Percentiles rank a stretch among this genome's conserved stretches.
Conservation (phyloP, 2,329 filamentous ascomycete species). For the Colletotrichum sp. region DNA sequence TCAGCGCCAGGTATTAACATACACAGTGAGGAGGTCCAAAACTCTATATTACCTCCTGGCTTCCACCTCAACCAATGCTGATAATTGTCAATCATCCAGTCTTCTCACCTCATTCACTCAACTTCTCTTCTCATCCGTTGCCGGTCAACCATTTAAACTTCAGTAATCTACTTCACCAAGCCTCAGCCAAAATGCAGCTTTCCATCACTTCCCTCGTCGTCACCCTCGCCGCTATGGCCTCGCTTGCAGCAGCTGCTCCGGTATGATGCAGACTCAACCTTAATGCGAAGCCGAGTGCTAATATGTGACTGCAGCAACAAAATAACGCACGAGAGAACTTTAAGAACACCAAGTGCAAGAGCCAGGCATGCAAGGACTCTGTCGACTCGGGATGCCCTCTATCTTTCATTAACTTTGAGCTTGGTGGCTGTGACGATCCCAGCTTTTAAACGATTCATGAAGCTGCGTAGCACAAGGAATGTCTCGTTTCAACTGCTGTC, state of each 20-base stretch:
- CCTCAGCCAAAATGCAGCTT: not conserved
- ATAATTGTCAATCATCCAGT: not conserved
- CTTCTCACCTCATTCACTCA: not conserved
- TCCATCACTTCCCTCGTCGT: not conserved
- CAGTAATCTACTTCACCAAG: not conserved
- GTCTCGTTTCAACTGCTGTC: not conserved
- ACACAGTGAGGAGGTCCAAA: not conserved
- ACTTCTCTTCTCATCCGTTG: not conserved
- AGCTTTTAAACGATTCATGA: not conserved
- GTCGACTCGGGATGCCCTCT: not conserved
- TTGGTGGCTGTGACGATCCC: conserved; percentile 7
- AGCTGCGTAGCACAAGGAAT: not conserved
- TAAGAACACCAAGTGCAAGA: not conserved
- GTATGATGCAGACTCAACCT: not conserved
- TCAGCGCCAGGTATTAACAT: rapidly evolving
- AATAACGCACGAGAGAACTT: not conserved
- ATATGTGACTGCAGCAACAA: not conserved
- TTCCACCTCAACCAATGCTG: not conserved
- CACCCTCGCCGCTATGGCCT: not conserved
- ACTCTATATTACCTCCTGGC: not conserved
- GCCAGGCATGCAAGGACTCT: not conserved
- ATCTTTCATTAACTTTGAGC: not conserved
- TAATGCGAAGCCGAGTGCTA: too few relatives aligned
- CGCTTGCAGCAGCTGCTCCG: not conserved
- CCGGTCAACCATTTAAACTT: not conserved